Evolutionary conservation across 192 early-diverging fungal species (phyloP).

Genomic region (Coemansia sp.): DNA sequence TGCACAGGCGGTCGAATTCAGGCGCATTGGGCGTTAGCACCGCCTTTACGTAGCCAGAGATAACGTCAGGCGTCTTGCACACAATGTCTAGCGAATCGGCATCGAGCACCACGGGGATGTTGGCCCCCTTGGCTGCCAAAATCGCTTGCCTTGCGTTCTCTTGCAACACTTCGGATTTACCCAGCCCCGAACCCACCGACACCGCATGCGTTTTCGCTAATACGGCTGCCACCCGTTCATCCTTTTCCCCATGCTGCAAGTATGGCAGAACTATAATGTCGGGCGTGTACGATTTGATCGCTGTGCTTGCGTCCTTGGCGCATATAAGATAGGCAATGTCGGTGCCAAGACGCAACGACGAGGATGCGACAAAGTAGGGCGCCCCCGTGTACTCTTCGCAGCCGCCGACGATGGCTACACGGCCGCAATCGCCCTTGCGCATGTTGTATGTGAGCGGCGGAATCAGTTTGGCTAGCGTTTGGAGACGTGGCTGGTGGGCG

Average conservation of each 20-base stretch:
- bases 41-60: slow-evolving; percentile 69
- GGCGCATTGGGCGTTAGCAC: slow-evolving; percentile 87
- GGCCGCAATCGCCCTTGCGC: slow-evolving; percentile 53
- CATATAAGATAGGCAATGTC: slow-evolving; percentile 88
- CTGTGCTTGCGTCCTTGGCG: slow-evolving; percentile 69
- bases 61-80: slow-evolving; percentile 64
- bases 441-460: slow-evolving; percentile 40
- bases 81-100: slow-evolving; percentile 88
- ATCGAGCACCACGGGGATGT: slow-evolving; percentile 83
- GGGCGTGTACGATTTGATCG: slow-evolving; percentile 80
- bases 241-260: slow-evolving; percentile 53
- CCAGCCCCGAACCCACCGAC: slow-evolving; percentile 89
- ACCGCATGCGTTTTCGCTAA: slow-evolving; percentile 78
- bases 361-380: slow-evolving; percentile 71
- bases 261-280: slow-evolving; percentile 95
- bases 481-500: slow-evolving; percentile 38
- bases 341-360: slow-evolving; percentile 61
- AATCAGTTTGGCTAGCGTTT: slow-evolving; percentile 45
- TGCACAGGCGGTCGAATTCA: slow-evolving; percentile 80
- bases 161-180: slow-evolving; percentile 69
- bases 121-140: slow-evolving; percentile 57
- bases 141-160: slow-evolving; percentile 68
- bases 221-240: slow-evolving; percentile 18
- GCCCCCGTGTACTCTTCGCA: slow-evolving; percentile 81
- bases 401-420: slow-evolving; percentile 39